Percentiles rank a stretch among this genome's conserved stretches.
Evolutionary conservation across 2,329 filamentous ascomycete species (phyloP).

Genomic region (Cordyceps cateniannulata): DNA sequence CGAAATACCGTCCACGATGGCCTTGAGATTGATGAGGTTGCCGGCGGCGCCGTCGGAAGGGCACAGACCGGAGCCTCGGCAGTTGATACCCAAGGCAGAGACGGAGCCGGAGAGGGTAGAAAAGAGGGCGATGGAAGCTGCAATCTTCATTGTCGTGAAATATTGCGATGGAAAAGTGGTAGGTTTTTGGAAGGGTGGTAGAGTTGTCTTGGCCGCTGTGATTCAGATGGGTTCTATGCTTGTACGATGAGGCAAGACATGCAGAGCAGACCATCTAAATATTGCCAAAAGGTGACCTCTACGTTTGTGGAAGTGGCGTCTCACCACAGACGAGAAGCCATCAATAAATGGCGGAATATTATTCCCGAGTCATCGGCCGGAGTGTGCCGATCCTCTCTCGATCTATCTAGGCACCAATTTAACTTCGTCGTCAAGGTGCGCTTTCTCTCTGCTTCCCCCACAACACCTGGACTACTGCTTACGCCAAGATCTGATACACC

Average conservation of each 20-base stretch:
- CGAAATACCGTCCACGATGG: slow-evolving; percentile 14
- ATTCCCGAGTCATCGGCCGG: neutral
- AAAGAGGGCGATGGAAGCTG: neutral
- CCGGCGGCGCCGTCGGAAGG: slow-evolving; percentile 9
- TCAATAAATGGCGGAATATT: neutral
- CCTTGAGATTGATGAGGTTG: slow-evolving; percentile 13
- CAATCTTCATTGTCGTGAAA: neutral
- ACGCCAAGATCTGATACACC: neutral
- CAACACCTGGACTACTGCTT: neutral
- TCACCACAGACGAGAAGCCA: neutral
- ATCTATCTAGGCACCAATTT: neutral
- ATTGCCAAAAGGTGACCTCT: neutral
- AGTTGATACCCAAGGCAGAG: slow-evolving; percentile 16
- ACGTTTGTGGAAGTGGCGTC: too few relatives aligned
- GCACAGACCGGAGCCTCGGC: slow-evolving; percentile 16
- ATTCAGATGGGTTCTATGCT: neutral
- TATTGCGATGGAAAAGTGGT: neutral
- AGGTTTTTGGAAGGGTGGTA: neutral
- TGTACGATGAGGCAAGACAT: neutral
- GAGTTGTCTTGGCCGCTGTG: too few relatives aligned
- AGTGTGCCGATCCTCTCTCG: neutral
- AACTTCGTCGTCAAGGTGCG: neutral
- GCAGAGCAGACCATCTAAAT: neutral
- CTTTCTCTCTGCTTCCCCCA: neutral
- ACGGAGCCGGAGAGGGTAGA: slow-evolving; percentile 3